Evolutionary conservation across 2,329 filamentous ascomycete genomes (phyloP).

Genomic region (Dactylella cylindrospora): DNA sequence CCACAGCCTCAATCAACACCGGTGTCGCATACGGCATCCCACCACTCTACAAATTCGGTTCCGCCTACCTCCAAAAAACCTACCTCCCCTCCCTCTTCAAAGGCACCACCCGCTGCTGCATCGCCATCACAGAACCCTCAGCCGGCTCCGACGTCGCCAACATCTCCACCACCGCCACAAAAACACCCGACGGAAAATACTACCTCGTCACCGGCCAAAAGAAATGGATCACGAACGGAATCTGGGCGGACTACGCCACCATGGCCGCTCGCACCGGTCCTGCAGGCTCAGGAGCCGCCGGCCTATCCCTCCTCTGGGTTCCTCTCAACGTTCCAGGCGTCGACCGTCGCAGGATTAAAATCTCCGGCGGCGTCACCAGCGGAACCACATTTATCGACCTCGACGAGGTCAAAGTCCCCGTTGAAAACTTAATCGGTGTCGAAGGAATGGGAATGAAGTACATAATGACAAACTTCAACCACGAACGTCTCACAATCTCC

Average conservation of each 20-base stretch:
- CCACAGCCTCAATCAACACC: constrained; percentile 65
- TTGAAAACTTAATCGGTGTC: constrained; percentile 67
- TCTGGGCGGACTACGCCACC: constrained; percentile 67
- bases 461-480: constrained; percentile 78
- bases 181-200: constrained; percentile 64
- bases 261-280: constrained; percentile 72
- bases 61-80: constrained; percentile 62
- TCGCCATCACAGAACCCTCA: constrained; percentile 76
- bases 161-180: constrained; percentile 67
- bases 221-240: constrained; percentile 77
- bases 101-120: constrained; percentile 68
- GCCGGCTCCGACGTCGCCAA: constrained; percentile 74
- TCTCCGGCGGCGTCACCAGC: constrained; percentile 64
- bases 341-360: constrained; percentile 67
- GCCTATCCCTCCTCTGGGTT: constrained; percentile 68
- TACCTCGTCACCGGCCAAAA: constrained; percentile 75
- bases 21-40: constrained; percentile 73
- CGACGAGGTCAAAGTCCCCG: constrained; percentile 71
- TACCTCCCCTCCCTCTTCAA: constrained; percentile 69
- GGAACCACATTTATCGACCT: constrained; percentile 76
- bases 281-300: constrained; percentile 60
- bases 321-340: constrained; percentile 71
- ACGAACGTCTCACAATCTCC: constrained; percentile 69
- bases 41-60: constrained; percentile 70
- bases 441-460: constrained; percentile 74